Base-by-base conservation (phyloP, 78 protist genomes). In the Pelomyxa schiedti region DNA sequence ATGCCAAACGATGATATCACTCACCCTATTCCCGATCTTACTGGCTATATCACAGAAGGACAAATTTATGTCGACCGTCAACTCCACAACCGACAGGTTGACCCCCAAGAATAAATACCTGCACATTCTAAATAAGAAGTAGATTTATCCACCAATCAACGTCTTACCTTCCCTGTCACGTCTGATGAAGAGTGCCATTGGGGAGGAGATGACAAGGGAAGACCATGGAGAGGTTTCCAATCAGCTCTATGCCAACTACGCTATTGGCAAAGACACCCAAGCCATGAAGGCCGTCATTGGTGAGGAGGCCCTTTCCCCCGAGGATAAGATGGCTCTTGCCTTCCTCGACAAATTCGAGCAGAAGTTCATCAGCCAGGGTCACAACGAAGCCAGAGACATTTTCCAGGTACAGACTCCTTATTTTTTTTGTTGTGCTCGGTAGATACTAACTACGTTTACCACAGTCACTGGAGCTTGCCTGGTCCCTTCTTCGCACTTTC, bases 1-100 rank as follows among this genome's bases (percentile, higher is more conserved):
- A 96, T 96, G 98, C 98, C 98, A 63, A 96, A 96, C 91, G 98
- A 95, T 63, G 98, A 98, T 71, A 95, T 98, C 86, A 97, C 99
- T 47, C 99, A 97, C 80, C 99, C 99, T 35, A 94, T 98, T 32
- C 99, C 99, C 32, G 99, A 98, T 81, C 82, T 98, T 2, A 97
- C 99, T n/a, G 99, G 99, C 29, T 98, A 96, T 84, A 97, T 97
- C 67, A 98, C 99, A 26, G 99, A 98, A 90, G 99, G 99, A 7
- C 99, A 98, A 89, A 94, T 98, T 66, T 97, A 90, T 90, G 82
- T 98, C 75, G 99, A 97, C 76, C 81, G 99, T 26, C 95, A 92
- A 71, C 88, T 98, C 63, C 87, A 96, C 95, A 96, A 95, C 92
- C 37, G 88, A 24, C 95, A 90, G 86, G n/a, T n/a, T n/a, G n/a